Evolutionary conservation across 805 yeast species (phyloP), one percentile per base, ranked within the genome.

Genomic region (Metschnikowia aberdeeniae): DNA sequence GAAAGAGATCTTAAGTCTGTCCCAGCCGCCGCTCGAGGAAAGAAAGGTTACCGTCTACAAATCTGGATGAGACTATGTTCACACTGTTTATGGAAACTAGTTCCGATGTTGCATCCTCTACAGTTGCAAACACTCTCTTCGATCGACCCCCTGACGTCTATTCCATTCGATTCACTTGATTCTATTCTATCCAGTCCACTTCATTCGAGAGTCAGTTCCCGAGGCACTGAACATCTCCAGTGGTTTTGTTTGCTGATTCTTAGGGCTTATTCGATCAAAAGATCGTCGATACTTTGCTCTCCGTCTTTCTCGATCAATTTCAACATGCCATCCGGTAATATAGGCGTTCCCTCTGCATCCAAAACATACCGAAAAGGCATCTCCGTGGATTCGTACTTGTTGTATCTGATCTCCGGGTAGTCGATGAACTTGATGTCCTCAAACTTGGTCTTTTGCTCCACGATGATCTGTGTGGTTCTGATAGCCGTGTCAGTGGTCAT

Each of bases 401-500:
- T 84, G 70, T 86, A 92, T 61, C 89, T 80, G 55, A 92, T 84
- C 65, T 92, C 98, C 3, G 99, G 99, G 61, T 87, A 89, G 63
- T 93, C 98, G 42, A 92, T 80, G 62, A 88, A 92, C 45, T 79
- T 77, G 50, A 93, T 88, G 42, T 86, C 78, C 51, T 85, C 86
- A 56, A 92, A 86, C 44, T 60, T 57, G 10, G 50, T 69, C 43
- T 74, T 67, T 35, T 77, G 76, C 47, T 82, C 80, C n/a, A 88
- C 70, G 26, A 92, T 90, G 36, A 77, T 60, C 57, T 89, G 89
- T 1, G 97, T 89, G 14, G 95, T 89, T 64, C 99, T 79, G 29
- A 93, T 84, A 0, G 98, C 98, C 1, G 99, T 92, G 61, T 92
- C 99, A 0, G 99, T 92, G 13, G 98, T 89, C 98, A 92, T 93